Evolutionary conservation across 2,329 filamentous ascomycete genomes (phyloP).

Genomic region (Grosmannia huntii): DNA sequence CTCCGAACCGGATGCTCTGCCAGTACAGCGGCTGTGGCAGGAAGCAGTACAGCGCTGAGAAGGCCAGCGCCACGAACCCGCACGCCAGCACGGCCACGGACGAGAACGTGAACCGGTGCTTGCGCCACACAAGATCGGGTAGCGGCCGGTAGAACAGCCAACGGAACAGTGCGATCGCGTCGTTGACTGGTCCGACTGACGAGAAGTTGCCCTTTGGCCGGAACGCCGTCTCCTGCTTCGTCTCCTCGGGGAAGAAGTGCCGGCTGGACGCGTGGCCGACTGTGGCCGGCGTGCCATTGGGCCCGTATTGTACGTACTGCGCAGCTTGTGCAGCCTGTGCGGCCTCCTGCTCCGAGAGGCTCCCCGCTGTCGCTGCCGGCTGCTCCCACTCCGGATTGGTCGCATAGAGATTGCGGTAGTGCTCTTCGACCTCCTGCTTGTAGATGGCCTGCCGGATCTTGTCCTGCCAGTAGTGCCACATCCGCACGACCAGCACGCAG

Average conservation of each 20-base stretch:
- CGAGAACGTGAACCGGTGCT: constrained; percentile 64
- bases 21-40: constrained; percentile 82
- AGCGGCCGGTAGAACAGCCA: constrained; percentile 84
- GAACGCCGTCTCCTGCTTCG: constrained; percentile 41
- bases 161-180: constrained; percentile 67
- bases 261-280: constrained; percentile 34
- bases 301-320: background rate
- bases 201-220: constrained; percentile 61
- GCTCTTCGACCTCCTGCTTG: constrained; percentile 64
- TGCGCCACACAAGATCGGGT: constrained; percentile 56
- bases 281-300: background rate
- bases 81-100: constrained; percentile 61
- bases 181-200: constrained; percentile 62
- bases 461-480: constrained; percentile 87
- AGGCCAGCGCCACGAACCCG: constrained; percentile 53
- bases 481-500: constrained; percentile 53
- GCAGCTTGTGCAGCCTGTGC: background rate
- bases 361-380: constrained; percentile 26
- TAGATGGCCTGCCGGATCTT: constrained; percentile 82
- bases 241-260: constrained; percentile 63
- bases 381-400: constrained; percentile 34
- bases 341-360: background rate
- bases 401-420: constrained; percentile 42
- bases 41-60: constrained; percentile 72
- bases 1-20: constrained; percentile 73